Evolutionary conservation across 2,329 filamentous ascomycete species (phyloP), one percentile per base, ranked within the genome.

Genomic region (Aspergillus terreus): DNA sequence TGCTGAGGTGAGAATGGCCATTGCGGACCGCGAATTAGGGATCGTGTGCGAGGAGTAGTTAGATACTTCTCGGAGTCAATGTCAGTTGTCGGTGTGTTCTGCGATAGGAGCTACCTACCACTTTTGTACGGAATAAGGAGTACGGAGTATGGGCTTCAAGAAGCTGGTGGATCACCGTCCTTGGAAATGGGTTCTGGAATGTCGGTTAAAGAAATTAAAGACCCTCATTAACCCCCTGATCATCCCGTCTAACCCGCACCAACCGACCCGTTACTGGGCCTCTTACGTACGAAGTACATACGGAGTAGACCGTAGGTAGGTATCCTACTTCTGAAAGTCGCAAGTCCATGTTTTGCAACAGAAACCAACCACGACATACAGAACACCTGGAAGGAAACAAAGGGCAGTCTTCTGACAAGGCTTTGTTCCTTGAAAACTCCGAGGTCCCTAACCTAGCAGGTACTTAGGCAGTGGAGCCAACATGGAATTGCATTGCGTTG

Each of bases 1-100:
- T 6, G 71, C 70, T 32, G 77, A 76, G 30, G 55, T 73, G 15
- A 58, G 60, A 47, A 57, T 59, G 50, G 60, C 60, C 10, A 66
- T 73, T 54, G 53, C 51, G 25, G 61, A 66, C 44, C 59, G 62
- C 32, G 63, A 65, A n/a, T 49, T 67, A 11, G 70, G 70, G 7
- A 61, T 72, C 51, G 63, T 62, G 15, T 56, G 56, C 47, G 52
- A 44, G 2, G 14, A 30, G 17, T 44, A 44, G 27, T 23, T 23
- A 23, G 23, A 23, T 30, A 30, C 6, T 30, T 32, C 2, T 30
- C 9, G 7, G 23, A 11, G 25, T 12, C 43, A n/a, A 25, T 19
- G 23, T 21, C 4, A 27, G 14, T 17, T 36, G 35, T 42, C 10
- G 30, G 23, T 11, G 7, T 2, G 27, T 9, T 30, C 27, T 30